A percentile compares a stretch with the other conserved stretches of the same genome.
Evolutionary conservation across 2,329 filamentous ascomycete genomes (phyloP).

Genomic region (Talaromyces sp.): DNA sequence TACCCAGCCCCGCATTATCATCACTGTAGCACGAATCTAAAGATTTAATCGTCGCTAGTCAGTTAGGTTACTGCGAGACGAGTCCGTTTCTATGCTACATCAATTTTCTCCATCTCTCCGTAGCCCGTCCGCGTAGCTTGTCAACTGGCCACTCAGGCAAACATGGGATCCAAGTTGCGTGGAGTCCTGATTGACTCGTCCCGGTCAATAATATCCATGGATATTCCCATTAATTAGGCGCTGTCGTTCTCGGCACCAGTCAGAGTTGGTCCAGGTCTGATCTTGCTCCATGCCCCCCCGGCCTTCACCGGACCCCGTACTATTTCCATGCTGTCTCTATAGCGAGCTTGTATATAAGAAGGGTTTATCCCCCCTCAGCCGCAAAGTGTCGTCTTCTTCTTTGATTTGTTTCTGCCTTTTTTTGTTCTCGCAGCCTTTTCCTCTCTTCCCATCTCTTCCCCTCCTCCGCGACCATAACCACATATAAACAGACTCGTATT

Average conservation of each 20-base stretch:
- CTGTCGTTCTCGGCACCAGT: background rate
- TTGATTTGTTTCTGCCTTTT: background rate
- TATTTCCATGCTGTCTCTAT: background rate
- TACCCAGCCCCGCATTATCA: background rate
- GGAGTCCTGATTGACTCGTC: background rate
- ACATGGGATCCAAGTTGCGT: background rate
- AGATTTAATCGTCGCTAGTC: background rate
- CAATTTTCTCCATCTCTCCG: slow-evolving; percentile 2
- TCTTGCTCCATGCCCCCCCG: background rate
- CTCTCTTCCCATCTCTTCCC: background rate
- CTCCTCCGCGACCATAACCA: background rate
- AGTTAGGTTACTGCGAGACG: background rate
- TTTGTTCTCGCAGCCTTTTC: background rate
- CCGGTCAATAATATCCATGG: background rate
- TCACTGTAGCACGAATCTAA: background rate
- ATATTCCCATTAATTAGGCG: background rate
- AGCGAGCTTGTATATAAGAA: background rate
- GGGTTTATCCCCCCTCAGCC: background rate
- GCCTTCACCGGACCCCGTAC: background rate
- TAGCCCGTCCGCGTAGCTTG: background rate
- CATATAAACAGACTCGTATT: background rate
- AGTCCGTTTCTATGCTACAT: background rate
- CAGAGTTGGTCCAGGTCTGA: background rate
- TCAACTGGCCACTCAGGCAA: background rate
- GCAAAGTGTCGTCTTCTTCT: background rate